Evolutionary conservation across 306 rosid species (phyloP).

Genomic region (Fragaria nilgerrensis): DNA sequence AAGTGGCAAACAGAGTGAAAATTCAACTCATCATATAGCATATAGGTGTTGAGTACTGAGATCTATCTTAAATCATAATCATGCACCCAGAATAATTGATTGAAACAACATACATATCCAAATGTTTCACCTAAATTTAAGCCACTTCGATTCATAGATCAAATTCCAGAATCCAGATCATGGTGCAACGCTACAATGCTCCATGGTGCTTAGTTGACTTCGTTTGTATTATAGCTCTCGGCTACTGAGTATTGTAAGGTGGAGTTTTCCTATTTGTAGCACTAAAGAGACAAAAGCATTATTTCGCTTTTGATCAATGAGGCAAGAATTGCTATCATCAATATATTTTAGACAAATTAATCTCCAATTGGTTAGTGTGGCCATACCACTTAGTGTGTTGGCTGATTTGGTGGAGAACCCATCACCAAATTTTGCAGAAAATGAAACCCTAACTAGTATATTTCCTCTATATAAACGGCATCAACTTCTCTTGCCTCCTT

Average conservation of each 20-base stretch:
- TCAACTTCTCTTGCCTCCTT: slow-evolving; percentile 17
- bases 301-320: slow-evolving; percentile 21
- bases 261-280: slow-evolving; percentile 36
- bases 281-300: slow-evolving; percentile 21
- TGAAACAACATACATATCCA: neutral
- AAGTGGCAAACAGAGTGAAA: neutral
- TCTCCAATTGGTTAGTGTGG: slow-evolving; percentile 31
- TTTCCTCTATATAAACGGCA: slow-evolving; percentile 43
- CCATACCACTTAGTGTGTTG: slow-evolving; percentile 41
- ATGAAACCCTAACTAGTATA: slow-evolving; percentile 7
- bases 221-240: slow-evolving; percentile 4
- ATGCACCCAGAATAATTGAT: neutral
- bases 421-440: slow-evolving; percentile 25
- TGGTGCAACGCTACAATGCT: slow-evolving; percentile 5
- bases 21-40: neutral
- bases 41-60: neutral
- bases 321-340: slow-evolving; percentile 22
- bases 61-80: neutral
- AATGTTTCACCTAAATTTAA: neutral
- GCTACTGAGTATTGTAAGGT: slow-evolving; percentile 4
- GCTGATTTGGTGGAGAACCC: slow-evolving; percentile 43
- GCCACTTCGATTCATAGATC: neutral
- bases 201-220: slow-evolving; percentile 14
- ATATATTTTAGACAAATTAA: slow-evolving; percentile 16
- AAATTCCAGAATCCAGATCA: neutral